Evolutionary conservation across 78 protist species (phyloP).

Genomic region (Chrysochromulina tobinii): DNA sequence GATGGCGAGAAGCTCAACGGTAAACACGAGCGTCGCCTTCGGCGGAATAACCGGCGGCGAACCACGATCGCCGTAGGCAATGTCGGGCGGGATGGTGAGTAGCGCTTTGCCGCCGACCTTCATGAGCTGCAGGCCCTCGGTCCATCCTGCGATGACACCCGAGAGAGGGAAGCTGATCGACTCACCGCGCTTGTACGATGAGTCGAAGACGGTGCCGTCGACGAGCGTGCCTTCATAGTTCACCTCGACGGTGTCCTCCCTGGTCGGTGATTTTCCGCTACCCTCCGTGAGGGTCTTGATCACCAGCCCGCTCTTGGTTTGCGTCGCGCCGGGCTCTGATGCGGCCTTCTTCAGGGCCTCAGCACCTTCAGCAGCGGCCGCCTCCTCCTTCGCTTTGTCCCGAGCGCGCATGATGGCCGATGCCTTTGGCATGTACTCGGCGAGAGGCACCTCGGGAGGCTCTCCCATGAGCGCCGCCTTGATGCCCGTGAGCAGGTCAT

Average conservation of each 20-base stretch:
- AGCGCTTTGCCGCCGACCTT: slow-evolving; percentile 17
- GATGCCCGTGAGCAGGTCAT: no score
- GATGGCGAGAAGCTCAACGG: slow-evolving; percentile 10
- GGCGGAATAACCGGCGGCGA: not conserved
- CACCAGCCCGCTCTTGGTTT: not conserved
- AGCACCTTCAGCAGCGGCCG: not conserved
- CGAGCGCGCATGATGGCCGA: no score
- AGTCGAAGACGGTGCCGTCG: slow-evolving; percentile 41
- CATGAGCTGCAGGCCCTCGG: slow-evolving; percentile 21
- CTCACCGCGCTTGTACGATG: not conserved
- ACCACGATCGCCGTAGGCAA: slow-evolving; percentile 38
- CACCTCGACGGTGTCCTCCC: not conserved
- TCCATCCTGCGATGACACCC: slow-evolving; percentile 1
- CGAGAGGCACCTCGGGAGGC: no score
- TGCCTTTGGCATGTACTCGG: no score
- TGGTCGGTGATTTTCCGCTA: not conserved
- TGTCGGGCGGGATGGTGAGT: slow-evolving; percentile 36
- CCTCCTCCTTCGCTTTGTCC: no score
- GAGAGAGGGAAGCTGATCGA: slow-evolving; percentile 2
- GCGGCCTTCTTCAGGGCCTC: not conserved
- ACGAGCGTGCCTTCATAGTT: slow-evolving; percentile 32
- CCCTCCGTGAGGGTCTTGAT: not conserved
- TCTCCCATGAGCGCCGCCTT: no score
- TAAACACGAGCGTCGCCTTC: slow-evolving; percentile 18
- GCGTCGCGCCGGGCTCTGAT: not conserved